Conservation (phyloP, 371 early-diverging fungal species). For the Entomophthora muscae region DNA sequence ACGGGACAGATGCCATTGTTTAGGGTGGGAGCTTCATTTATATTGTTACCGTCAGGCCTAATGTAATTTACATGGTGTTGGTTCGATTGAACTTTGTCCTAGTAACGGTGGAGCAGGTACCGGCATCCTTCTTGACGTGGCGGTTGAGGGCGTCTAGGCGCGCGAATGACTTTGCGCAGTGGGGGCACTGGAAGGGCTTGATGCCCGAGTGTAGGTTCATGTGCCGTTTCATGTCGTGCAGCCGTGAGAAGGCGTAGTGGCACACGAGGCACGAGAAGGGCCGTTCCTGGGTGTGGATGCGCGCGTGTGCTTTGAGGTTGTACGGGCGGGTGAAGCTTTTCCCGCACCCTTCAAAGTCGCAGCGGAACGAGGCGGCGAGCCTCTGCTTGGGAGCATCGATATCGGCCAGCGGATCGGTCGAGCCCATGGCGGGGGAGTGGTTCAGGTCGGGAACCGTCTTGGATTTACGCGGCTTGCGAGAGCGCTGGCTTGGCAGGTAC, state of each 20-base stretch:
- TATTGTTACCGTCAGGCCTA: too few relatives aligned
- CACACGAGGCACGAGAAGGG: conserved; percentile 56
- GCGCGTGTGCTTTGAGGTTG: conserved; percentile 65
- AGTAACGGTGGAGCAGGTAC: background rate
- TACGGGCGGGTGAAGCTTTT: conserved; percentile 66
- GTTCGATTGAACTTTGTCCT: too few relatives aligned
- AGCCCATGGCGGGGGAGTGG: too few relatives aligned
- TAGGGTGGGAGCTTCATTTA: too few relatives aligned
- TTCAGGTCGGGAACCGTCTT: too few relatives aligned
- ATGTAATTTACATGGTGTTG: too few relatives aligned
- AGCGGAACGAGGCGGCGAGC: too few relatives aligned
- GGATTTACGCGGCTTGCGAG: too few relatives aligned
- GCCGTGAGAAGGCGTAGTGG: conserved; percentile 39
- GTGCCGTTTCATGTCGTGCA: conserved; percentile 75
- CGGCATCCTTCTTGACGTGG: background rate
- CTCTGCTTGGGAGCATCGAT: too few relatives aligned
- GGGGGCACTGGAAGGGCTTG: conserved; percentile 36
- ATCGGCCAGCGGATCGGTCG: too few relatives aligned
- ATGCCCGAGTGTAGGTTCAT: conserved; percentile 42
- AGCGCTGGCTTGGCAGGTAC: too few relatives aligned
- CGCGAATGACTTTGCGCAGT: conserved; percentile 51
- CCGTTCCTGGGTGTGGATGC: conserved; percentile 53
- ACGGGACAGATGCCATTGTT: too few relatives aligned
- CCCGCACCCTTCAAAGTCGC: conserved; percentile 32
- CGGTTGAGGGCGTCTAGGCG: conserved; percentile 17